phyloP scores from a whole-genome alignment of 2,329 filamentous ascomycete species.

The Aspergillus uvarum region DNA sequence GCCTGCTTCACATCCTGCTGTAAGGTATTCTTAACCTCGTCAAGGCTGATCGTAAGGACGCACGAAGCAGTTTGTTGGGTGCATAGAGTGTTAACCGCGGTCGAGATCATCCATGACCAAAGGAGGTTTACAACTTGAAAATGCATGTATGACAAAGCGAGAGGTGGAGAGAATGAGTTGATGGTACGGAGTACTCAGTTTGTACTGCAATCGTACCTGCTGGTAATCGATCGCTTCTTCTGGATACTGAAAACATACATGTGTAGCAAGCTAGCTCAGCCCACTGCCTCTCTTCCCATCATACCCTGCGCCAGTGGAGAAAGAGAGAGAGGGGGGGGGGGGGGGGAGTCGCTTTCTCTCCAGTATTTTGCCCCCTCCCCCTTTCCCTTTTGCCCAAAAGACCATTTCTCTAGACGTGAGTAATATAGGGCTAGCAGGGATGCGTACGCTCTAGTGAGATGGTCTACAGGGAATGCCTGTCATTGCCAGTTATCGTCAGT shows the following conservation, averaged over 20 bases:
- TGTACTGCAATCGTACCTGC: neutral
- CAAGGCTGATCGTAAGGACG: neutral
- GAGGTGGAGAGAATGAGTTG: too few relatives aligned
- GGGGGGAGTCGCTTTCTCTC: neutral
- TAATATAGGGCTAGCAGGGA: neutral
- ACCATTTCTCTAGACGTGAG: neutral
- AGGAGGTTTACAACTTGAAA: neutral
- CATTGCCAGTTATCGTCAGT: neutral
- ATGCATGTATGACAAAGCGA: too few relatives aligned
- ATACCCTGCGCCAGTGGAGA: too few relatives aligned
- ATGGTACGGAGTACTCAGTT: neutral
- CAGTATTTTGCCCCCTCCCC: too few relatives aligned
- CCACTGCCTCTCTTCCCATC: too few relatives aligned
- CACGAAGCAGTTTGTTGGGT: slow-evolving; percentile 4
- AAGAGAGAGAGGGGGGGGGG: neutral
- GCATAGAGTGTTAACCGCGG: slow-evolving; percentile 10
- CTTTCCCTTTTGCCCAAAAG: too few relatives aligned
- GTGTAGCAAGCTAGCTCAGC: too few relatives aligned
- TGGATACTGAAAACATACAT: too few relatives aligned
- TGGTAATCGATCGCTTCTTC: too few relatives aligned
- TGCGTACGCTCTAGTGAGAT: neutral
- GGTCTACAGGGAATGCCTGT: neutral
- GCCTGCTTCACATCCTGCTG: slow-evolving; percentile 6
- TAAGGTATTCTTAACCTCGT: slow-evolving; percentile 8
- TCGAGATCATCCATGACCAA: neutral